Evolutionary conservation across 352 stramenopile species (phyloP).

Genomic region (Salisapilia sapeloensis): DNA sequence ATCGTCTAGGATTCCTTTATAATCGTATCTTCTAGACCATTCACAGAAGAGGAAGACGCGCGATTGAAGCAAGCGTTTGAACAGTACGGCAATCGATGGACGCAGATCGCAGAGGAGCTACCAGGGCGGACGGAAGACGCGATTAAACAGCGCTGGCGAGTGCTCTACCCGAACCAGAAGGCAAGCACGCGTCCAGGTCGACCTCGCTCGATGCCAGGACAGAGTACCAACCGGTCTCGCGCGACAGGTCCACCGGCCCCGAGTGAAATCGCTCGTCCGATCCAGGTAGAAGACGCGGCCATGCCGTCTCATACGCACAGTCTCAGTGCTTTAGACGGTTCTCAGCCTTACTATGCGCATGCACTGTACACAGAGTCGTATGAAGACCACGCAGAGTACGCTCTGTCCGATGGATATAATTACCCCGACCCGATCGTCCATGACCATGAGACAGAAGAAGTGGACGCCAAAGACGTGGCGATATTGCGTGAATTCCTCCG

Average conservation of each 20-base stretch:
- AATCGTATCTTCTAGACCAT: conserved; percentile 38
- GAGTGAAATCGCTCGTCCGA: conserved; percentile 2
- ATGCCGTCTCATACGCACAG: no score
- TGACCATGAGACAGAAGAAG: conserved; percentile 31
- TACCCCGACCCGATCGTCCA: conserved; percentile 49
- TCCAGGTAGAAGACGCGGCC: background rate
- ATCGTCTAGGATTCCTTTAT: no score
- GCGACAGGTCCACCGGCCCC: conserved; percentile 9
- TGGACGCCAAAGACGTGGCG: conserved; percentile 39
- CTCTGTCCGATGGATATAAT: no score
- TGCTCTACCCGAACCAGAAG: conserved; percentile 42
- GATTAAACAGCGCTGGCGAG: conserved; percentile 75
- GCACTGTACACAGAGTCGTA: no score
- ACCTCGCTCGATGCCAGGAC: conserved; percentile 34
- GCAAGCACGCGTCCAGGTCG: conserved; percentile 36
- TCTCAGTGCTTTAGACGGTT: background rate
- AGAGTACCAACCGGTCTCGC: conserved; percentile 24
- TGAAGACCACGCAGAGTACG: no score
- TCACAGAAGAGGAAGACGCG: conserved; percentile 86
- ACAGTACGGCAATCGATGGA: conserved; percentile 90
- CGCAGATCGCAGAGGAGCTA: conserved; percentile 20
- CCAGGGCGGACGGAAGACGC: conserved; percentile 71
- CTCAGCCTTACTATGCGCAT: background rate
- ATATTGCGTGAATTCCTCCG: conserved; percentile 59
- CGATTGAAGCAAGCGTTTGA: conserved; percentile 85